Evolutionary conservation across 805 yeast genomes (phyloP), one percentile per base, ranked within the genome.

Genomic region (Tetrapisispora nanseiensis): DNA sequence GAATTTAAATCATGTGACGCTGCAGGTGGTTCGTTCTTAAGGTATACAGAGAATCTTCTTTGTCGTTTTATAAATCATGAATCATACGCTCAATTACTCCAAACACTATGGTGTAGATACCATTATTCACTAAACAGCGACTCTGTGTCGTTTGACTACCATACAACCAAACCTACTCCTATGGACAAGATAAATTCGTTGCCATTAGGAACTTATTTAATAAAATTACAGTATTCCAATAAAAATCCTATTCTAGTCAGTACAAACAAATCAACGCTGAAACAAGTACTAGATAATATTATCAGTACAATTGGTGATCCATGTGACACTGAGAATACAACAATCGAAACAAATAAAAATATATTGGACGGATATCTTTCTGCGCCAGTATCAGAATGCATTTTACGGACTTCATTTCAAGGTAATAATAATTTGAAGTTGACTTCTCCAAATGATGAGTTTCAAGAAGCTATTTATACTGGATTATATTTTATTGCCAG

Each of bases 71-170:
- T 68, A 18, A 58, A 67, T 44, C 46, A 51, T 2, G 70, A 70
- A 4, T 70, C 82, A 2, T 89, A 82, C 36, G 68, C 69, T 8
- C 92, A 86, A 35, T 58, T 90, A 37, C 71, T 86, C 8, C 97
- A 90, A 54, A 70, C 86, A 27, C 62, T 92, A 19, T 70, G 78
- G 47, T 92, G 98, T 57, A 71, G 83, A 9, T 86, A 81, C 52
- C 94, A 86, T 35, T 70, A 85, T 39, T 62, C 67, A 2, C 65
- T 87, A 3, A 66, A 79, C 1, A 67, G 76, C 10, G 86, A 80
- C 12, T 68, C 69, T 15, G 78, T 76, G 46, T 68, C 68, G 2
- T 86, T 92, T 0, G 72, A 68, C 32, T 82, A 86, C 46, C 97
- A 90, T 54, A 69, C 65, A 3, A 68, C 81, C 0, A 58, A 58